Evolutionary conservation across 768 basidiomycete species (phyloP), one percentile per base, ranked within the genome.

Genomic region (Trametes meyenii): DNA sequence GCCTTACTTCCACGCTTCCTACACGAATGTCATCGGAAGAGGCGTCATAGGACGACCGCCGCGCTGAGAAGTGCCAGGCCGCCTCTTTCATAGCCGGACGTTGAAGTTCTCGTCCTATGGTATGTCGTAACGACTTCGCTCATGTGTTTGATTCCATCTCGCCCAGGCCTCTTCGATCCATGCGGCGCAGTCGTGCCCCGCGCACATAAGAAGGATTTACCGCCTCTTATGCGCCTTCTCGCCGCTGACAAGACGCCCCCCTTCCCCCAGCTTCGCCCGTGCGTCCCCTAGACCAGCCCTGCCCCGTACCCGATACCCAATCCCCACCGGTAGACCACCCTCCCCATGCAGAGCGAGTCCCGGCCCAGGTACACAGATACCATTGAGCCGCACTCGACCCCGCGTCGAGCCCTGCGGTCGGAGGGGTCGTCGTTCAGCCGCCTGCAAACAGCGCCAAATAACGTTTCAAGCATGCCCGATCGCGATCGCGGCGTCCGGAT

Each of bases 121-220:
- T 19, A 46, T 23, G 21, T 46, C 45, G 21, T 23, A 46, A 13
- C 12, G 48, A 50, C 4, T 5, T 26, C 3, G 29, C 10, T 33
- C 48, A 33, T 50, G 26, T 50, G 48, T 50, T 29, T 8, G 13
- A n/a, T 11, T 11, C 29, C 4, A n/a, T 29, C 24, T 35, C 12
- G 48, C 48, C 29, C 48, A 50, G 26, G 26, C 16, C 14, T 13
- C 23, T 26, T 10, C 21, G 23, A 39, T 33, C 51, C 51, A 42
- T 42, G 23, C 26, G 51, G 51, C 6, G 26, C 17, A 16, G 39
- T 13, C 26, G 23, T 23, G 24, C 13, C 7, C 8, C 39, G 21
- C 54, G 54, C 43, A 45, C n/a, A 23, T 55, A 36, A 42, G 33
- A n/a, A 55, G 54, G 54, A 19, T n/a, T 8, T 55, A 45, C 43